Base-by-base conservation (phyloP, 164 flowering plant species). In the Vitis amurensis region DNA sequence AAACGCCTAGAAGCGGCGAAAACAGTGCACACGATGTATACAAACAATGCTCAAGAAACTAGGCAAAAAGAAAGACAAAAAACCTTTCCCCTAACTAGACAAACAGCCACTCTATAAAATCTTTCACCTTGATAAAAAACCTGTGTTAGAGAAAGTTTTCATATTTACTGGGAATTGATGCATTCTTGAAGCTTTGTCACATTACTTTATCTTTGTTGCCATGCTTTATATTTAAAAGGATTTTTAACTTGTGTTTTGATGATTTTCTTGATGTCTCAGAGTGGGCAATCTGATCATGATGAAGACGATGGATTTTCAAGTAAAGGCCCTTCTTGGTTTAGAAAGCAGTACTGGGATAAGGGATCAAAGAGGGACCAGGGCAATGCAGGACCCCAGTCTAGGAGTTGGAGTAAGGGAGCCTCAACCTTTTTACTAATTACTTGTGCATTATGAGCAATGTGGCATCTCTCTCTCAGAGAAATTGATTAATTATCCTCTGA, bases 251-350 rank as follows among this genome's bases (percentile, higher is more conserved):
- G 61, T 69, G 9, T 17, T 30, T n/a, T 31, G 63, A 56, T 9
- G 9, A n/a, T 31, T 66, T 55, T 63, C 61, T 61, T 51, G 30
- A 13, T 7, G 50, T 44, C 64, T 23, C 77, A 91, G 97, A 75
- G 82, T 59, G 89, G 85, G 88, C 61, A 70, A 59, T 61, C 70
- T 78, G 88, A 78, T 59, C 68, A 64, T 73, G 83, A 82, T 71
- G 77, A 72, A 51, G 65, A 72, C 65, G 85, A 84, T 55, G 75
- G 84, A 50, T 80, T 81, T 69, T 79, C 89, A 57, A 76, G 78
- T 72, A 78, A 63, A 73, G 81, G 78, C 55, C 29, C 76, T 68
- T 85, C 94, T 11, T 85, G 93, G 98, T 87, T 80, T 78, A 86
- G 62, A 77, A 73, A 75, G 61, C 81, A 80, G 49, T 70, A 77